Conservation (phyloP, 1,284 basidiomycete species). For the Fomitopsis palustris region DNA sequence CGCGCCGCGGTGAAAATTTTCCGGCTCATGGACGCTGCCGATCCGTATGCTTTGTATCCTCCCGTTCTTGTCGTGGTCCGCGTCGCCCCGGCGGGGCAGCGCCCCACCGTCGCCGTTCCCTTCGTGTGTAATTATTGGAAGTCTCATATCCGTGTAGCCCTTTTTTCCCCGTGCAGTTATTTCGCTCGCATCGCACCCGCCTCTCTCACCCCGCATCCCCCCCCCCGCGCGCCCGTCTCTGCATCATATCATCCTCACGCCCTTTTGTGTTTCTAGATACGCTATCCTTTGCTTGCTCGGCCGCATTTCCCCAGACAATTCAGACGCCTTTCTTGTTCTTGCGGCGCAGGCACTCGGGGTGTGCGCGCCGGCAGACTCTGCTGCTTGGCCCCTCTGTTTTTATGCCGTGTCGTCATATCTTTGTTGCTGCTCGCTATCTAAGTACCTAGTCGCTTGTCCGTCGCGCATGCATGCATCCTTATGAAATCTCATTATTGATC, state of each 20-base stretch:
- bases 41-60: neutral
- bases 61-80: neutral
- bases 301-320: neutral
- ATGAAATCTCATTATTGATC: no score
- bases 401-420: no score
- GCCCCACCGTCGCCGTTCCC: neutral
- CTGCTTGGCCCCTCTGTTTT: neutral
- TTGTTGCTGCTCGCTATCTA: neutral
- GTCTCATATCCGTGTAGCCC: neutral
- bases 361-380: neutral
- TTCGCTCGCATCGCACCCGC: neutral
- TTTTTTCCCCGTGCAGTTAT: neutral
- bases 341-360: neutral
- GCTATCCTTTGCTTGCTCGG: neutral
- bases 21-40: neutral
- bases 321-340: neutral
- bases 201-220: neutral
- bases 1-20: neutral
- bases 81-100: neutral
- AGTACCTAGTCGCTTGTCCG: neutral
- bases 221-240: neutral
- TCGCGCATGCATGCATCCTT: neutral
- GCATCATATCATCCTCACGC: neutral
- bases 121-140: conserved; percentile 1
- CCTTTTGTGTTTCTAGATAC: conserved; percentile 1